phyloP scores from a whole-genome alignment of 257 asterid genomes.

The Penstemon barbatus region DNA sequence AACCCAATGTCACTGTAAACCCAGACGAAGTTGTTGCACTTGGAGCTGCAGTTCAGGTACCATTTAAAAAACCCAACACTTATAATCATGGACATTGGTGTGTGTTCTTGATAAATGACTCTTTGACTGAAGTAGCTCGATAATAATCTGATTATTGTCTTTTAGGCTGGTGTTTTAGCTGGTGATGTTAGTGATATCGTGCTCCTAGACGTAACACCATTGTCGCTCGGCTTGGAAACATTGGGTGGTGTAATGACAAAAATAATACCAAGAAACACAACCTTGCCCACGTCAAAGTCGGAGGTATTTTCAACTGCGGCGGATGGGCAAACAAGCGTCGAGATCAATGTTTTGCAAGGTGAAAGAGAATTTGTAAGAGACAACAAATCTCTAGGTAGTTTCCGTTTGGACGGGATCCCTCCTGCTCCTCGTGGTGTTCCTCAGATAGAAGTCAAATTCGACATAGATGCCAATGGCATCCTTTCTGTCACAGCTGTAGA shows the following conservation, averaged over 20 bases:
- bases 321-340: slow-evolving; percentile 36
- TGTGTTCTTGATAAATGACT: not conserved
- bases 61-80: too few species aligned
- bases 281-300: slow-evolving; percentile 35
- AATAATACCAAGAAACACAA: slow-evolving; percentile 37
- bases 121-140: not conserved
- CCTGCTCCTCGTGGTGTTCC: slow-evolving; percentile 43
- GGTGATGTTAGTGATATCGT: slow-evolving; percentile 31
- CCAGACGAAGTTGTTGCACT: slow-evolving; percentile 77
- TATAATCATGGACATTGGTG: not conserved
- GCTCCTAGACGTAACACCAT: slow-evolving; percentile 37
- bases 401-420: slow-evolving; percentile 34
- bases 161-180: slow-evolving; percentile 29
- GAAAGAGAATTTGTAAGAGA: slow-evolving; percentile 36
- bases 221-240: slow-evolving; percentile 39
- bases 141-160: not conserved
- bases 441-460: slow-evolving; percentile 38
- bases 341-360: slow-evolving; percentile 36
- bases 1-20: slow-evolving; percentile 62
- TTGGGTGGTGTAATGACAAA: slow-evolving; percentile 39
- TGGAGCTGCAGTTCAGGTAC: slow-evolving; percentile 71
- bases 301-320: slow-evolving; percentile 42
- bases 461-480: slow-evolving; percentile 41
- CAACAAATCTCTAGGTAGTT: slow-evolving; percentile 36
- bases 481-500: slow-evolving; percentile 2